phyloP scores from a whole-genome alignment of 2,329 filamentous ascomycete genomes.

The Harringtonia aguacate region DNA sequence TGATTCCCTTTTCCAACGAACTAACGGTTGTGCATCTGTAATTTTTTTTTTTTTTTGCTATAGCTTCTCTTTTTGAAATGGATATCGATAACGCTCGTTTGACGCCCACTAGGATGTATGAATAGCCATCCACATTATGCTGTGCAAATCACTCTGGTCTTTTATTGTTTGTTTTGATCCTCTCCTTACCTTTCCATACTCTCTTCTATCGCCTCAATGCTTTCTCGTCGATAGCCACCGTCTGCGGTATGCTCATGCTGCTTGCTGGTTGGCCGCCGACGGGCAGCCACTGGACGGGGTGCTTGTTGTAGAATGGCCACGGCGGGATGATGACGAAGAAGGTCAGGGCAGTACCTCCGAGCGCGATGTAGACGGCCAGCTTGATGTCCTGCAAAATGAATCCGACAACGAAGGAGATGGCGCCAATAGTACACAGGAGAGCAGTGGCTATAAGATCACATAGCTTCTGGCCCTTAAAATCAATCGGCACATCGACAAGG shows the following conservation, averaged over 20 bases:
- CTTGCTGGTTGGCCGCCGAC: slow-evolving; percentile 31
- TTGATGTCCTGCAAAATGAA: slow-evolving; percentile 79
- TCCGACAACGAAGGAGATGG: slow-evolving; percentile 69
- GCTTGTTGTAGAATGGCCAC: slow-evolving; percentile 85
- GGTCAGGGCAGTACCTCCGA: slow-evolving; percentile 69
- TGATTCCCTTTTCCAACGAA: no score
- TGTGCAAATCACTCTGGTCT: no score
- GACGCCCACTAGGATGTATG: no score
- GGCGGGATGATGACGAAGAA: slow-evolving; percentile 79
- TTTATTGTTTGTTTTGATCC: no score
- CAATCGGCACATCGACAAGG: slow-evolving; percentile 79
- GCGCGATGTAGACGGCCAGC: slow-evolving; percentile 68
- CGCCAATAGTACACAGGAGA: slow-evolving; percentile 62
- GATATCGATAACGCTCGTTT: no score
- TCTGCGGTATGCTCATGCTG: slow-evolving; percentile 29
- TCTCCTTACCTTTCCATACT: no score
- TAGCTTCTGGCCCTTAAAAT: slow-evolving; percentile 70
- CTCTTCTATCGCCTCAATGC: slow-evolving; percentile 13
- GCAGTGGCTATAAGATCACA: slow-evolving; percentile 70
- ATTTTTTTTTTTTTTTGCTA: no score
- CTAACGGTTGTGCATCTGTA: no score
- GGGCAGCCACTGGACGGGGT: slow-evolving; percentile 77
- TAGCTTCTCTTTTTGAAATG: no score
- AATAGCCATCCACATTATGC: no score
- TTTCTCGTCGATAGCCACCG: slow-evolving; percentile 46